Conservation (phyloP, 805 yeast genomes). For the Suhomyces canberraensis region DNA sequence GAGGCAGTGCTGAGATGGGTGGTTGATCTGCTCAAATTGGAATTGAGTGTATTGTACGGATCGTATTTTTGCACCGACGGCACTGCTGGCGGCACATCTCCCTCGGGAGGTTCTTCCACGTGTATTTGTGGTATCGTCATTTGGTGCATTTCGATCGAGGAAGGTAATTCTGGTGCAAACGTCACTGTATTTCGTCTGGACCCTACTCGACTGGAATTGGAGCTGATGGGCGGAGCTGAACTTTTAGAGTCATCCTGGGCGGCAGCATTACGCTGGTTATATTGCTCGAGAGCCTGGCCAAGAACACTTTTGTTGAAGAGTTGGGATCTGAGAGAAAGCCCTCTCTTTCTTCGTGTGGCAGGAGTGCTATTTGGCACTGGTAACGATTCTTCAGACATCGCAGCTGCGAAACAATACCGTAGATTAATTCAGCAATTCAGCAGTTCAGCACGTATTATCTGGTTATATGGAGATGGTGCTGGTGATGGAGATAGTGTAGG, state of each 20-base stretch:
- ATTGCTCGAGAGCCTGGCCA: not conserved
- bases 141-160: conserved; percentile 10
- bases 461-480: no score
- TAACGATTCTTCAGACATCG: no score
- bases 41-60: conserved; percentile 11
- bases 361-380: conserved; percentile 10
- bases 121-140: conserved; percentile 18
- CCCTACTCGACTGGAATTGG: not conserved
- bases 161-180: conserved; percentile 6
- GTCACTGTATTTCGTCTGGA: conserved; percentile 1
- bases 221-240: not conserved
- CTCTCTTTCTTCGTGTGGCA: conserved; percentile 48
- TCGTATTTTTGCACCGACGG: conserved; percentile 3
- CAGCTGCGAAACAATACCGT: not conserved
- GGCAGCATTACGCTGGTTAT: not conserved
- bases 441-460: no score
- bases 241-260: not conserved
- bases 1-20: conserved; percentile 18
- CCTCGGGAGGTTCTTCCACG: conserved; percentile 14
- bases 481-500: no score
- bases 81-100: not conserved
- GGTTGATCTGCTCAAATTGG: conserved; percentile 19
- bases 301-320: conserved; percentile 46
- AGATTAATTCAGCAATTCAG: no score
- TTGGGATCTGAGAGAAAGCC: conserved; percentile 66